A percentile compares a stretch with the other conserved stretches of the same genome.
Evolutionary conservation across 768 basidiomycete species (phyloP).

Genomic region (Chalciporus pseudorubinellus): DNA sequence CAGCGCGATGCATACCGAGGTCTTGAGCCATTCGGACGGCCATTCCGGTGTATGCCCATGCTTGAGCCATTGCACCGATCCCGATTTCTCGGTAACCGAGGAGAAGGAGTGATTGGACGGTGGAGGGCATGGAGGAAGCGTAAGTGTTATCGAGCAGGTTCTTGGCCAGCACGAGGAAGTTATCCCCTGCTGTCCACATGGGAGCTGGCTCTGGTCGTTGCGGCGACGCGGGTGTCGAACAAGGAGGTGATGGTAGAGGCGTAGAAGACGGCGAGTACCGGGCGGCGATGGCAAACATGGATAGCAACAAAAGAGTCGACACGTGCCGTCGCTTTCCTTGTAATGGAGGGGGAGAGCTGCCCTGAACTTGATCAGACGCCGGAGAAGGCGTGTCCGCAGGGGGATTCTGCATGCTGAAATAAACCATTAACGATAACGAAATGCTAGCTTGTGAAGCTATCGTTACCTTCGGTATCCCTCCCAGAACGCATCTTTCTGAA

Average conservation of each 20-base stretch:
- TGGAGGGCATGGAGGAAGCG: constrained; percentile 68
- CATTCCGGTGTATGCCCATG: constrained; percentile 86
- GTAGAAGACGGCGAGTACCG: constrained; percentile 50
- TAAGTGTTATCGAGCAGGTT: constrained; percentile 62
- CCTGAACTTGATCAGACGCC: constrained; percentile 18
- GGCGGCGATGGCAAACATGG: constrained; percentile 83
- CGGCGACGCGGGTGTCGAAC: constrained; percentile 30
- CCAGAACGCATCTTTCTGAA: constrained; percentile 70
- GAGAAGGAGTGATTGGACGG: constrained; percentile 76
- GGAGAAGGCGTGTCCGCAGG: constrained; percentile 34
- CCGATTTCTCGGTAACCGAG: constrained; percentile 85
- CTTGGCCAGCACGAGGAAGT: constrained; percentile 67
- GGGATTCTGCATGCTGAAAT: constrained; percentile 24
- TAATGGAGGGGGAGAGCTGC: constrained; percentile 34
- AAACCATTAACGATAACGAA: neutral
- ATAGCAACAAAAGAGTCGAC: constrained; percentile 67
- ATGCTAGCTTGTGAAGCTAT: neutral
- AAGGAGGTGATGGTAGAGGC: constrained; percentile 26
- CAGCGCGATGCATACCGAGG: constrained; percentile 76
- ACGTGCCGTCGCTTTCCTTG: constrained; percentile 45
- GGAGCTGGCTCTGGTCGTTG: constrained; percentile 44
- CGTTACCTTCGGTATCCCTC: constrained; percentile 49
- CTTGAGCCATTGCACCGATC: constrained; percentile 84
- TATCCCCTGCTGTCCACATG: constrained; percentile 85
- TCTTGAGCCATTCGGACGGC: constrained; percentile 93